Conservation (phyloP, 768 basidiomycete genomes). For the Boletus fagicola region DNA sequence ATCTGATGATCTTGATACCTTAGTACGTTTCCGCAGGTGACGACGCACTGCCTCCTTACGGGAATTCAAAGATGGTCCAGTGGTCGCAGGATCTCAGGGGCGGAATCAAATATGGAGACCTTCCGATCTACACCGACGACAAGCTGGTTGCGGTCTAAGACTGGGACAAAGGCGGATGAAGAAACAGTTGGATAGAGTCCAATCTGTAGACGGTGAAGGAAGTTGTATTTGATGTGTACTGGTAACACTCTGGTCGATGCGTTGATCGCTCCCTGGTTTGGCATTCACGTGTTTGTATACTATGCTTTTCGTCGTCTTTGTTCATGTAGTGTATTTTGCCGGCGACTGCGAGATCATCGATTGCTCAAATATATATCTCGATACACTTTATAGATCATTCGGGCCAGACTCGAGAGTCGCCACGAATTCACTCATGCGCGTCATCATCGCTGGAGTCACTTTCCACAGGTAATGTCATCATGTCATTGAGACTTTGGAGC, state of each 20-base stretch:
- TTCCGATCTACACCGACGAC: constrained; percentile 44
- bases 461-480: constrained; percentile 56
- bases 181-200: constrained; percentile 8
- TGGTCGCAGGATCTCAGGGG: constrained; percentile 28
- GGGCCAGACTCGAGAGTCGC: neutral
- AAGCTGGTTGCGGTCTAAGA: constrained; percentile 20
- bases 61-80: constrained; percentile 24
- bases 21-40: constrained; percentile 41
- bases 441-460: constrained; percentile 11
- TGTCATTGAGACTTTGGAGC: constrained; percentile 58
- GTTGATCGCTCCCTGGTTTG: constrained; percentile 17
- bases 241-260: constrained; percentile 12
- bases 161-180: neutral
- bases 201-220: neutral
- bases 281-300: neutral
- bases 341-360: neutral
- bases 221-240: neutral
- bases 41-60: constrained; percentile 36
- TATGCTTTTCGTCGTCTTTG: neutral
- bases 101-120: constrained; percentile 35
- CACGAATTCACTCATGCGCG: constrained; percentile 3
- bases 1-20: neutral
- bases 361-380: neutral
- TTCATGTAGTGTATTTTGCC: neutral
- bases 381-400: constrained; percentile 5